phyloP scores from a whole-genome alignment of 108 stramenopile genomes.

The Pinguiococcus pyrenoidosus region DNA sequence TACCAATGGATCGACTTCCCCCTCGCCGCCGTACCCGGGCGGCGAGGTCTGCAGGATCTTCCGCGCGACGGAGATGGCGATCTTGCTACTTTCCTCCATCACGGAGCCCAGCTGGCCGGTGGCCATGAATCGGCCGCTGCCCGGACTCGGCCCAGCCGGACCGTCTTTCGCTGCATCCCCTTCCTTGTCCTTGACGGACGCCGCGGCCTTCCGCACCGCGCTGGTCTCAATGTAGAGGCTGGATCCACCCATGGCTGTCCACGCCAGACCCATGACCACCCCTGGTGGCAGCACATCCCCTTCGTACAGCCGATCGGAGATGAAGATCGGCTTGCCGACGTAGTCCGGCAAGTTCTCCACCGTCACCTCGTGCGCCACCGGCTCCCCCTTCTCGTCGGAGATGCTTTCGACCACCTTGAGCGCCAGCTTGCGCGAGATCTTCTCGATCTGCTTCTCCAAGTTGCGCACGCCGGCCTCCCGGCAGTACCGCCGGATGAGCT shows the following conservation, averaged over 20 bases:
- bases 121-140: slow-evolving; percentile 3
- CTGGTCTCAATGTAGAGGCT: slow-evolving; percentile 91
- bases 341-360: slow-evolving; percentile 68
- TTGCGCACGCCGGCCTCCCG: slow-evolving; percentile 93
- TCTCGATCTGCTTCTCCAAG: slow-evolving; percentile 84
- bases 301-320: slow-evolving; percentile 75
- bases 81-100: slow-evolving; percentile 48
- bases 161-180: slow-evolving; percentile 18
- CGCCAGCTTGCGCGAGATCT: slow-evolving; percentile 74
- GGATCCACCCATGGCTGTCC: slow-evolving; percentile 89
- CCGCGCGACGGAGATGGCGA: slow-evolving; percentile 86
- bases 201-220: slow-evolving; percentile 22
- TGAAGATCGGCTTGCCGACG: slow-evolving; percentile 83
- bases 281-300: slow-evolving; percentile 68
- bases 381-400: background rate
- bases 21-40: background rate
- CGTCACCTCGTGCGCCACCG: slow-evolving; percentile 23
- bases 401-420: slow-evolving; percentile 52
- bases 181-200: background rate
- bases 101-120: slow-evolving; percentile 76
- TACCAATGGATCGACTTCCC: no score
- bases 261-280: slow-evolving; percentile 94
- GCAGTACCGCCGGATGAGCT: slow-evolving; percentile 82
- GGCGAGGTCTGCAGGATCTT: slow-evolving; percentile 42
- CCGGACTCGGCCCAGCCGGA: background rate